Percentiles rank a stretch among this genome's conserved stretches.
Conservation (phyloP, 805 yeast genomes). For the Wickerhamomyces sydowiorum region DNA sequence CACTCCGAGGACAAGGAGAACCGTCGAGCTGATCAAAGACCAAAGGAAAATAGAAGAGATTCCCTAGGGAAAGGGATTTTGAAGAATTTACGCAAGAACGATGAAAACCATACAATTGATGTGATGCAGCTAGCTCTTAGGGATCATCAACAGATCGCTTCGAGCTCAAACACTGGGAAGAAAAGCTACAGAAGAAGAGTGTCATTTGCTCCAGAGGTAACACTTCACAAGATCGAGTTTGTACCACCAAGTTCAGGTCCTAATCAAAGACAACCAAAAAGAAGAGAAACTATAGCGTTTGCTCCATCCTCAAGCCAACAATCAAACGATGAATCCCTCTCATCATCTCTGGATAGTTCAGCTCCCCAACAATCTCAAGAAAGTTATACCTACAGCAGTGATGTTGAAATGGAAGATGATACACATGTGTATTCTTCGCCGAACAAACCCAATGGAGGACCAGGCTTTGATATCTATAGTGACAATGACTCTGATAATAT, state of each 20-base stretch:
- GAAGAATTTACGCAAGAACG: conserved; percentile 8
- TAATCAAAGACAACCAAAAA: conserved; percentile 15
- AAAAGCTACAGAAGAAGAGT: conserved; percentile 21
- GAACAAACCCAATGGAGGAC: conserved; percentile 1
- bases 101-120: conserved; percentile 12
- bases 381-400: too few relatives aligned
- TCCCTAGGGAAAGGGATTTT: conserved; percentile 20
- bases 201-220: conserved; percentile 25
- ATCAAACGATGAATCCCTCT: too few relatives aligned
- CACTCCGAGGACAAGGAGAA: not conserved
- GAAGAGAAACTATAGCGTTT: conserved; percentile 23
- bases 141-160: conserved; percentile 5
- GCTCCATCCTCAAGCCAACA: conserved; percentile 10
- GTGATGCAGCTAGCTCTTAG: conserved; percentile 13
- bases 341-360: too few relatives aligned
- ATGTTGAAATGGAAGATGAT: conserved; percentile 22
- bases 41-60: conserved; percentile 16
- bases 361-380: too few relatives aligned
- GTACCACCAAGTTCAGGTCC: conserved; percentile 10
- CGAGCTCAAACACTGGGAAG: conserved; percentile 5
- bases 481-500: conserved; percentile 16
- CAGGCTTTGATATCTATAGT: conserved; percentile 14
- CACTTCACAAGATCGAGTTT: conserved; percentile 22
- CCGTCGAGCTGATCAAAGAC: not conserved
- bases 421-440: conserved; percentile 19